Base-by-base conservation (phyloP, 108 stramenopile species). In the Cyclotella sp. region DNA sequence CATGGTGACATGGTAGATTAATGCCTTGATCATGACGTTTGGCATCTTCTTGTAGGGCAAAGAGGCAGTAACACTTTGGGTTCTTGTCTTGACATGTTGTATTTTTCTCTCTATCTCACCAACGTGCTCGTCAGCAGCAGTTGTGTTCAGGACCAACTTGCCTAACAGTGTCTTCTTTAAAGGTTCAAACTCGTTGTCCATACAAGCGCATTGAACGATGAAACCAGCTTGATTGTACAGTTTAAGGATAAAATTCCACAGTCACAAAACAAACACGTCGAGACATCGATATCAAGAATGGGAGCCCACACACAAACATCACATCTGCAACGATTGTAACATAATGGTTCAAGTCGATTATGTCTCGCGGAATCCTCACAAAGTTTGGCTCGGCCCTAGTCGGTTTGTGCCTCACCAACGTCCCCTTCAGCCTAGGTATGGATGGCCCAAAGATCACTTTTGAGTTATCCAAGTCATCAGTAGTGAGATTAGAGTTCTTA, bases 211-310 rank as follows among this genome's bases (percentile, higher is more conserved):
- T 2, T 40, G 61, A 13, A 80, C 60, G 16, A 9, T 41, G 49
- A 88, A 86, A 41, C 89, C 89, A 16, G 75, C 65, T 13, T 9
- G n/a, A 1, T n/a, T 45, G 34, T 86, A 90, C 0, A 71, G 28
- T 9, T 70, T 73, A 7, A 66, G 14, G 9, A 85, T 46, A 9
- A 61, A 52, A 63, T 53, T 75, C 26, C 41, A 63, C 13, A 0
- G 75, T 77, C 21, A 64, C 41, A 28, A 77, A 77, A 3, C 59
- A n/a, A 1, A 82, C 29, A 18, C 42, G 41, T 13, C n/a, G n/a
- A n/a, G n/a, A n/a, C n/a, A n/a, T n/a, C n/a, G n/a, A n/a, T n/a
- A n/a, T n/a, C n/a, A n/a, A n/a, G n/a, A n/a, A n/a, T n/a, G n/a
- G n/a, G n/a, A n/a, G n/a, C n/a, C n/a, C n/a, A n/a, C n/a, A n/a